phyloP scores from a whole-genome alignment of 2,329 filamentous ascomycete species.

The Graphiopsis chlorocephala region DNA sequence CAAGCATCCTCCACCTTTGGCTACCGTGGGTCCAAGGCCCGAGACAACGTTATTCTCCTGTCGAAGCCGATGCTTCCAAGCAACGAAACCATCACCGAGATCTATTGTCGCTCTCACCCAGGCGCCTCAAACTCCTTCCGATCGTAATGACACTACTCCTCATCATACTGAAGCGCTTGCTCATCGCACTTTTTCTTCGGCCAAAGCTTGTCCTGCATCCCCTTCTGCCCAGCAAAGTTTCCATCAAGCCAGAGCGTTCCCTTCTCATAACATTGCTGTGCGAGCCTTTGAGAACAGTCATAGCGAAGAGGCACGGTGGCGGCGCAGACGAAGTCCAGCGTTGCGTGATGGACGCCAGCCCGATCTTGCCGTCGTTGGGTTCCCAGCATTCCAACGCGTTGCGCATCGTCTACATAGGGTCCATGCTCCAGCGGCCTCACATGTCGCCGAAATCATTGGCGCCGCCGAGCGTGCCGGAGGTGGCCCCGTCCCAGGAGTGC shows the following conservation, averaged over 20 bases:
- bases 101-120: too few species aligned
- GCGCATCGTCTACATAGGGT: constrained; percentile 5
- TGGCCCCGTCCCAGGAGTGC: constrained; percentile 5
- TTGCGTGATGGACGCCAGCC: neutral
- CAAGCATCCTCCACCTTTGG: too few species aligned
- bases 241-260: neutral
- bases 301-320: constrained; percentile 7
- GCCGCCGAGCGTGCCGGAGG: neutral
- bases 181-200: constrained; percentile 1
- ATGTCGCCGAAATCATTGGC: constrained; percentile 10
- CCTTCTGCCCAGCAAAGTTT: constrained; percentile 1
- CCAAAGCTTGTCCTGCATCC: constrained; percentile 4
- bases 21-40: too few species aligned
- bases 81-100: neutral
- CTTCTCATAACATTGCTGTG: neutral
- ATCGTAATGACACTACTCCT: neutral
- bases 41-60: too few species aligned
- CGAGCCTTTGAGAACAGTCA: constrained; percentile 4
- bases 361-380: constrained; percentile 5
- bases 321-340: neutral
- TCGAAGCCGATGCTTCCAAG: neutral
- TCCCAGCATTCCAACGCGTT: constrained; percentile 13
- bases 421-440: constrained; percentile 5
- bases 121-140: neutral
- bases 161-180: neutral